A percentile compares a stretch with the other conserved stretches of the same genome.
phyloP scores from a whole-genome alignment of 2,329 filamentous ascomycete species.

The Penicillium polonicum region DNA sequence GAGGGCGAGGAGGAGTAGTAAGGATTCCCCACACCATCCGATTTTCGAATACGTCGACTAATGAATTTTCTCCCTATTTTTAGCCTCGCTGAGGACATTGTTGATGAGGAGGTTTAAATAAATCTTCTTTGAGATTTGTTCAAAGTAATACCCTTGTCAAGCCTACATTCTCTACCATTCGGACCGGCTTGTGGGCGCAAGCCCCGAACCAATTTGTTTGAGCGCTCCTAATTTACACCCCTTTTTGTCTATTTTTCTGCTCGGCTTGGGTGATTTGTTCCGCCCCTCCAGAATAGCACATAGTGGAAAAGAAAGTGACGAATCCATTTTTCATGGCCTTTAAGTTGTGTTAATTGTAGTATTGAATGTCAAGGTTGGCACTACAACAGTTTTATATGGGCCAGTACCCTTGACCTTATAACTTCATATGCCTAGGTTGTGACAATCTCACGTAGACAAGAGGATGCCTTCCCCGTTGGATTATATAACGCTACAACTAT shows the following conservation, averaged over 20 bases:
- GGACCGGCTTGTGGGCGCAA: slow-evolving; percentile 23
- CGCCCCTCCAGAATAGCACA: slow-evolving; percentile 33
- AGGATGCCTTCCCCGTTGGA: no score
- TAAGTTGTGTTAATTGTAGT: not conserved
- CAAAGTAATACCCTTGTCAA: slow-evolving; percentile 40
- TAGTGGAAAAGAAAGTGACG: slow-evolving; percentile 35
- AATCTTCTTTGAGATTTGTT: slow-evolving; percentile 33
- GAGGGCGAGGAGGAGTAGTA: slow-evolving; percentile 94
- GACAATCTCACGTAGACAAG: not conserved
- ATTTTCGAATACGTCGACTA: not conserved
- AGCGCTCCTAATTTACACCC: slow-evolving; percentile 37
- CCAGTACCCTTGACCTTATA: not conserved
- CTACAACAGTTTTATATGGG: not conserved
- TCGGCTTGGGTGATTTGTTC: slow-evolving; percentile 18
- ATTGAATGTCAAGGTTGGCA: not conserved
- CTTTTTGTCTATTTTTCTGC: slow-evolving; percentile 37
- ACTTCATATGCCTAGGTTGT: not conserved
- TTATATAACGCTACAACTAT: not conserved
- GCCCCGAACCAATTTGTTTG: slow-evolving; percentile 35
- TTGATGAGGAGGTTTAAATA: slow-evolving; percentile 69
- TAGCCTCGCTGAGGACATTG: slow-evolving; percentile 68
- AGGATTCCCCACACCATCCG: slow-evolving; percentile 20
- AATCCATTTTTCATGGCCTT: slow-evolving; percentile 13
- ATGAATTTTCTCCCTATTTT: slow-evolving; percentile 1
- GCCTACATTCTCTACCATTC: slow-evolving; percentile 33